Evolutionary conservation across 2,329 filamentous ascomycete genomes (phyloP), one percentile per base, ranked within the genome.

Genomic region (Ustilaginoidea virens): DNA sequence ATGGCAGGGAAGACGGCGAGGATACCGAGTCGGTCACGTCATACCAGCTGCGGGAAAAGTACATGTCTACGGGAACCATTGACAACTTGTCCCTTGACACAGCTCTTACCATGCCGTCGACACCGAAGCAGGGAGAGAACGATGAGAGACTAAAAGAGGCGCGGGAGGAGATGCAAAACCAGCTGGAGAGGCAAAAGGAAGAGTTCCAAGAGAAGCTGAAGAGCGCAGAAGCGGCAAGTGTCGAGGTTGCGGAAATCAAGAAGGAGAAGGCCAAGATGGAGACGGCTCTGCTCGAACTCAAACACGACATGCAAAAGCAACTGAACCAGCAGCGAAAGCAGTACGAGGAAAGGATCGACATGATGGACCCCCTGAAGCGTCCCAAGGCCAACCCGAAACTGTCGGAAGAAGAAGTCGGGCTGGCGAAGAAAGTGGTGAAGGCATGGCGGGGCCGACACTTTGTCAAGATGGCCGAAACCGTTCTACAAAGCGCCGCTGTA

Each of bases 21-120:
- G 90, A 96, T 48, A 73, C 76, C 30, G 90, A 98, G 40, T 94
- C 87, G 1, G 71, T 80, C 27, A 80, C 76, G 17, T 94, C 87
- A 1, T 94, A 86, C 46, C 78, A 83, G 2, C 64, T 86, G 17
- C 69, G 90, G 29, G 90, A 98, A 43, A 96, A 96, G 47, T 96
- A 96, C 52, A 71, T 93, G 59, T 94, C 86, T 3, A 90, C 80
- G 31, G 87, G 87, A 2, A 94, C 87, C 0, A 66, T 96, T 30
- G 90, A 98, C 54, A 94, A 92, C 48, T 90, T 94, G 45, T 96
- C 87, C 2, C 63, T 98, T 11, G 90, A 98, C 48, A 98, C 90
- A 2, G 79, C 77, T 9, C 63, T 98, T 28, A 98, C 90, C 0
- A 85, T 94, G 66, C 90, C 90, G 2, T 92, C 85, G 0, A 96